A percentile compares a stretch with the other conserved stretches of the same genome.
Evolutionary conservation across 2,329 filamentous ascomycete species (phyloP).

Genomic region (Bipolaris cookei): DNA sequence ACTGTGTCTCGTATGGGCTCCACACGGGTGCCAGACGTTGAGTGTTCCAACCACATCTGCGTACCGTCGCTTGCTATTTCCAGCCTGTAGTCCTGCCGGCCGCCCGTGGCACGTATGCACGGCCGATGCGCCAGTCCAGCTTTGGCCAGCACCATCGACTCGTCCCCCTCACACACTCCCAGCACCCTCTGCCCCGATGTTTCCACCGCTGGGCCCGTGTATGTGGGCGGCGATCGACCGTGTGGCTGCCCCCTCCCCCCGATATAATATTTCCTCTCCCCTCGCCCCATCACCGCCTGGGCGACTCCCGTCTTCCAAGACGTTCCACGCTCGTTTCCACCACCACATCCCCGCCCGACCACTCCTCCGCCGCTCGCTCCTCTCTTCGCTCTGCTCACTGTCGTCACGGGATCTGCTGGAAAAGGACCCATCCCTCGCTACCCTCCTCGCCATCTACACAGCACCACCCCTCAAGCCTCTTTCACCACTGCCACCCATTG

Average conservation of each 20-base stretch:
- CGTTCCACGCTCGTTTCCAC: constrained; percentile 45
- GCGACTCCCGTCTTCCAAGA: constrained; percentile 37
- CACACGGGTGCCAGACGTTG: constrained; percentile 26
- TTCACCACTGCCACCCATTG: neutral
- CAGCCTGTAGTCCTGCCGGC: constrained; percentile 30
- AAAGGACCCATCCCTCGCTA: constrained; percentile 9
- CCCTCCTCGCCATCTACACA: constrained; percentile 1
- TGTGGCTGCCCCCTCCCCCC: constrained; percentile 30
- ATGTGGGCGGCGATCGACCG: constrained; percentile 25
- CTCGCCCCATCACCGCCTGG: constrained; percentile 14
- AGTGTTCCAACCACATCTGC: constrained; percentile 35
- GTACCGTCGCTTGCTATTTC: constrained; percentile 39
- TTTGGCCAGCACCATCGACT: constrained; percentile 15
- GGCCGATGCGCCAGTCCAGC: constrained; percentile 11
- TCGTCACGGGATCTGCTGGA: constrained; percentile 23
- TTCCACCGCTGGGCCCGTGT: constrained; percentile 32
- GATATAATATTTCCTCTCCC: constrained; percentile 34
- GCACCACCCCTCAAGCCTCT: neutral
- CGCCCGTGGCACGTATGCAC: constrained; percentile 29
- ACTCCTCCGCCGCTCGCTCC: constrained; percentile 25
- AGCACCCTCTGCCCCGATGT: constrained; percentile 25
- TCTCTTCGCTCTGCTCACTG: constrained; percentile 3
- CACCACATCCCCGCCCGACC: constrained; percentile 23
- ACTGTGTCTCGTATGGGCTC: constrained; percentile 28
- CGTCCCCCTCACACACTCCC: constrained; percentile 21